These are phyloP conservation scores for Obelidium mucronatum DNA, from an alignment of 192 early-diverging fungal genomes.

Conservation along the genomic window DNA sequence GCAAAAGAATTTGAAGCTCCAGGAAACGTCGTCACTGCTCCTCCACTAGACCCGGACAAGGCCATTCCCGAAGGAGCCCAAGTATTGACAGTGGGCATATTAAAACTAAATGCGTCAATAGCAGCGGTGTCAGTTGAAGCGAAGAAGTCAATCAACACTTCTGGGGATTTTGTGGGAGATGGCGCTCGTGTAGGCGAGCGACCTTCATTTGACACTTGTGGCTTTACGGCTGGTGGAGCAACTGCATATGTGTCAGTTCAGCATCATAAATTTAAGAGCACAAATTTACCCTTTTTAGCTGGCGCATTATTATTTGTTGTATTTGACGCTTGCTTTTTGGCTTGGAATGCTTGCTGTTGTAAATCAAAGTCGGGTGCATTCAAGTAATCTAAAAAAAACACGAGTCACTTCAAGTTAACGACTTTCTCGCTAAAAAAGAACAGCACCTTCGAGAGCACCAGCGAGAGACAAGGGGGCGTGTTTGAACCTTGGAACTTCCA, in stretches of 20 bases:
- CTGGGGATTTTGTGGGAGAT: slow-evolving; percentile 29
- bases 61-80: slow-evolving; percentile 31
- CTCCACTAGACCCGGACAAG: not conserved
- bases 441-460: slow-evolving; percentile 64
- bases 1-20: slow-evolving; percentile 2
- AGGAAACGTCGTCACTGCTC: not conserved
- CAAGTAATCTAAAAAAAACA: slow-evolving; percentile 43
- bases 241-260: too few relatives aligned
- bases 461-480: slow-evolving; percentile 76
- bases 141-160: slow-evolving; percentile 49
- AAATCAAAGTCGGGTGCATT: slow-evolving; percentile 77
- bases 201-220: too few relatives aligned
- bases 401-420: not conserved
- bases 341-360: slow-evolving; percentile 55
- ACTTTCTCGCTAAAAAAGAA: not conserved
- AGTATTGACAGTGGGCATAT: slow-evolving; percentile 41
- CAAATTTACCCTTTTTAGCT: too few relatives aligned
- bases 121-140: slow-evolving; percentile 33
- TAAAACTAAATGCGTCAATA: slow-evolving; percentile 45
- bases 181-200: too few relatives aligned
- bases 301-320: too few relatives aligned
- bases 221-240: too few relatives aligned
- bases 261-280: too few relatives aligned
- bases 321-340: slow-evolving; percentile 51
- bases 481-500: slow-evolving; percentile 76